Base-by-base conservation (phyloP, 2,329 filamentous ascomycete genomes). In the Colletotrichum sp. region DNA sequence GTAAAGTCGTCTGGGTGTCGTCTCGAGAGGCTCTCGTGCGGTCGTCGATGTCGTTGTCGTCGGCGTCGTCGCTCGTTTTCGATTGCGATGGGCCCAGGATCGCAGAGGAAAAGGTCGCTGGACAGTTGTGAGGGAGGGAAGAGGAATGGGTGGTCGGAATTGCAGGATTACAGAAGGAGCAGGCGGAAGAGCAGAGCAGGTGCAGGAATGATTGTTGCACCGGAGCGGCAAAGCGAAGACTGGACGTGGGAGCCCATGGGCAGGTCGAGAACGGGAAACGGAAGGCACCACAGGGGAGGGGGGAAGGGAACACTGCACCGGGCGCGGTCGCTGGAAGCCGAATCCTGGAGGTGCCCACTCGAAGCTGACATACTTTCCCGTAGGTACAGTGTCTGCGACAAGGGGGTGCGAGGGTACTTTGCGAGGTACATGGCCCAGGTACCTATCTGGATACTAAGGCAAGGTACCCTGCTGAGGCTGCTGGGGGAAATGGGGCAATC, bases 331-430 rank as follows among this genome's bases (percentile, higher is more conserved):
- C 34, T 39, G 62, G 62, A 69, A 57, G 62, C 60, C 28, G 28
- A 67, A 67, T 59, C 72, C 39, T 60, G 68, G 49, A 66, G 63
- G 69, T 49, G 63, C 26, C 72, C 57, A 68, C 21, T 57, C n/a
- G 10, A 62, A 24, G 73, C 39, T 68, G 39, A 68, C 39, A 70
- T 55, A 72, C 55, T 72, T 73, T 73, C 67, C 72, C 26, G 59
- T 57, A 72, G 49, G 69, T 68, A 76, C 63, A 72, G 68, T 72
- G 28, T 63, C 59, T 36, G 30, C 24, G 36, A 55, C 64, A 55
- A 55, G 64, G n/a, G 44, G 18, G 39, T 32, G 32, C 16, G 32
- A 28, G 24, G 62, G 32, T n/a, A 64, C 62, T 44, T 44, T 26
- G 62, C 3, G 32, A 28, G 15, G 15, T 24, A 26, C 55, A 59